Evolutionary conservation across 2,329 filamentous ascomycete genomes (phyloP), one percentile per base, ranked within the genome.

Genomic region (Cordyceps javanica): DNA sequence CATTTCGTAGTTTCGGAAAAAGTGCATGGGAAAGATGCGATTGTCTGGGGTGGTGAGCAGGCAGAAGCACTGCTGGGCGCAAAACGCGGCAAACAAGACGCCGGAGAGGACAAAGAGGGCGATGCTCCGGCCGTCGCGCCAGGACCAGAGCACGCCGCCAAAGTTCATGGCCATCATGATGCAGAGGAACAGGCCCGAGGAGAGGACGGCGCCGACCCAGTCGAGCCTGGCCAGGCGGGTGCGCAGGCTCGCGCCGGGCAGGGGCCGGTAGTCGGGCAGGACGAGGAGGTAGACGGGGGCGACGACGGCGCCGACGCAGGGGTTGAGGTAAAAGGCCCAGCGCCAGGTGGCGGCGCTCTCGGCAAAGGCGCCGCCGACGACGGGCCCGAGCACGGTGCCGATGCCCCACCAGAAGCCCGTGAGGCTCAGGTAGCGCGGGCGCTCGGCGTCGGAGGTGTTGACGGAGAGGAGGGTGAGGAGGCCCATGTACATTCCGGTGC

Each of bases 101-200:
- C 66, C 73, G 3, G 72, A 73, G 5, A 77, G 62, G 32, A 76
- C 69, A 55, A 76, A 78, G 9, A 78, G 70, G 1, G 68, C 71
- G 58, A 83, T 78, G 38, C 72, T 71, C 0, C 68, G 66, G 0
- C 70, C 71, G 8, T 64, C 66, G 25, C 66, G 64, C 78, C 80
- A 84, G 0, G 66, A 59, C 52, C 72, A 82, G 4, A 72, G 49
- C 3, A 69, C 63, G 1, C 79, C 81, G 8, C 75, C 78, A 46
- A 82, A 81, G 46, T 70, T 63, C 49, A 69, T 73, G 0, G 70
- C 78, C 67, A 83, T 75, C 39, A 77, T 68, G 19, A 77, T 62
- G 13, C 67, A 69, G 1, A 71, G 64, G 21, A 74, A 72, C 1
- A 71, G 70, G 1, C 69, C 77, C 0, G 72, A 63, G 36, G 71